phyloP scores from a whole-genome alignment of 225 moss, liverwort and hornwort genomes.

The Polytrichum formosum region DNA sequence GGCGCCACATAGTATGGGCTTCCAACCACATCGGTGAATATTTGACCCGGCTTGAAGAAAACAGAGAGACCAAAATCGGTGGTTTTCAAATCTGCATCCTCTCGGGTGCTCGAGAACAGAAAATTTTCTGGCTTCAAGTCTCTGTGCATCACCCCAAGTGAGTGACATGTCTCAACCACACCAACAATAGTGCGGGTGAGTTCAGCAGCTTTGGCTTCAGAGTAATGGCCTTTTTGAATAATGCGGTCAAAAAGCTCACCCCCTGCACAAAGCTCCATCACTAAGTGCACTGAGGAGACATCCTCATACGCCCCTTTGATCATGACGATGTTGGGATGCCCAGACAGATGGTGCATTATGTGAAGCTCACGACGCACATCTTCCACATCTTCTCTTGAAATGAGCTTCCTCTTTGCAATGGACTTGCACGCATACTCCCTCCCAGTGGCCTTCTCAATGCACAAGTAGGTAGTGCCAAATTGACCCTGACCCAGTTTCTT shows the following conservation, averaged over 20 bases:
- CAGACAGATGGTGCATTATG: slow-evolving; percentile 59
- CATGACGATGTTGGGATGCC: slow-evolving; percentile 56
- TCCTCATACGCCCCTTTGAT: slow-evolving; percentile 61
- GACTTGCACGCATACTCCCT: slow-evolving; percentile 52
- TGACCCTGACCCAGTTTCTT: slow-evolving; percentile 53
- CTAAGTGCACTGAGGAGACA: slow-evolving; percentile 38
- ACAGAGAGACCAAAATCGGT: slow-evolving; percentile 54
- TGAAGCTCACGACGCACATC: slow-evolving; percentile 56
- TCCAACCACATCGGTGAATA: slow-evolving; percentile 53
- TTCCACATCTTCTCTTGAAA: slow-evolving; percentile 54
- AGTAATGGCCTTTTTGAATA: slow-evolving; percentile 52
- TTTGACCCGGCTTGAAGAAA: slow-evolving; percentile 52
- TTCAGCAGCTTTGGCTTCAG: slow-evolving; percentile 50
- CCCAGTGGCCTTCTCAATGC: slow-evolving; percentile 46
- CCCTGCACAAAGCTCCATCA: slow-evolving; percentile 60
- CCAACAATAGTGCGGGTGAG: slow-evolving; percentile 53
- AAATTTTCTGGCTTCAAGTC: slow-evolving; percentile 56
- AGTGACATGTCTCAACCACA: slow-evolving; percentile 63
- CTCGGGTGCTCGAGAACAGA: slow-evolving; percentile 33
- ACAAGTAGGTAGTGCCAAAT: slow-evolving; percentile 51
- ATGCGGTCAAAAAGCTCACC: slow-evolving; percentile 56
- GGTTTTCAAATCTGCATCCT: slow-evolving; percentile 45
- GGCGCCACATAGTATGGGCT: slow-evolving; percentile 59
- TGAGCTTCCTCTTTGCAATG: slow-evolving; percentile 56
- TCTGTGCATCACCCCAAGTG: slow-evolving; percentile 53